Evolutionary conservation across 768 basidiomycete species (phyloP).

Genomic region (Hysterangium stoloniferum): DNA sequence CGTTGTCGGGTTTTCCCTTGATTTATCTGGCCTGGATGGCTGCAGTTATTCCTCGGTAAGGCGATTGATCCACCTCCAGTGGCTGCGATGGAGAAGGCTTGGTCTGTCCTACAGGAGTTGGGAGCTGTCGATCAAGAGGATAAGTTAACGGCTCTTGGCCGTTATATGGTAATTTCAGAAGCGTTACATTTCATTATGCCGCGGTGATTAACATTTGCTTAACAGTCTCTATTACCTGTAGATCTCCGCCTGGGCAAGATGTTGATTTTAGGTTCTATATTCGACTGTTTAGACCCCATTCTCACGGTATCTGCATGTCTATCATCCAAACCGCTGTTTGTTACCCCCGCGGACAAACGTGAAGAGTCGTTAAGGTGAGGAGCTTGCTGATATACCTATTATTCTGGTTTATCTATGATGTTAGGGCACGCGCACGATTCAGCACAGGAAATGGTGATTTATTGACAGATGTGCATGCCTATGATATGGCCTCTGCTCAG

Average conservation of each 20-base stretch:
- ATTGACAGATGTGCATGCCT: slow-evolving; percentile 74
- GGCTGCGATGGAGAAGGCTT: slow-evolving; percentile 69
- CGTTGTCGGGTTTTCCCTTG: slow-evolving; percentile 13
- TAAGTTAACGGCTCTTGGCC: slow-evolving; percentile 68
- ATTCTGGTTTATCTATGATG: neutral
- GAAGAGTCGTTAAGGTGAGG: slow-evolving; percentile 69
- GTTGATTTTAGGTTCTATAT: slow-evolving; percentile 77
- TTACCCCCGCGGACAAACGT: slow-evolving; percentile 73
- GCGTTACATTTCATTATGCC: slow-evolving; percentile 6
- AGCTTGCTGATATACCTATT: neutral
- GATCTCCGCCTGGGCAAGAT: slow-evolving; percentile 91
- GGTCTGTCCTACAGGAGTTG: slow-evolving; percentile 62
- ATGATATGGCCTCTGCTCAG: slow-evolving; percentile 42
- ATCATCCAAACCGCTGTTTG: slow-evolving; percentile 83
- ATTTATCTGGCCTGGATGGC: neutral
- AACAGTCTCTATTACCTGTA: slow-evolving; percentile 74
- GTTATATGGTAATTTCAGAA: slow-evolving; percentile 51
- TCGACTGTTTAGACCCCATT: slow-evolving; percentile 75
- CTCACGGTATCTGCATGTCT: slow-evolving; percentile 76
- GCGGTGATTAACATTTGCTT: neutral
- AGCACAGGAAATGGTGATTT: slow-evolving; percentile 71
- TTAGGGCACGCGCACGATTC: slow-evolving; percentile 68
- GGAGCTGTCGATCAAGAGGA: slow-evolving; percentile 65
- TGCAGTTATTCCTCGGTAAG: slow-evolving; percentile 53
- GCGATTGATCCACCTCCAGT: slow-evolving; percentile 82